Evolutionary conservation across 352 stramenopile species (phyloP).

Genomic region (Blastocystis sp.): DNA sequence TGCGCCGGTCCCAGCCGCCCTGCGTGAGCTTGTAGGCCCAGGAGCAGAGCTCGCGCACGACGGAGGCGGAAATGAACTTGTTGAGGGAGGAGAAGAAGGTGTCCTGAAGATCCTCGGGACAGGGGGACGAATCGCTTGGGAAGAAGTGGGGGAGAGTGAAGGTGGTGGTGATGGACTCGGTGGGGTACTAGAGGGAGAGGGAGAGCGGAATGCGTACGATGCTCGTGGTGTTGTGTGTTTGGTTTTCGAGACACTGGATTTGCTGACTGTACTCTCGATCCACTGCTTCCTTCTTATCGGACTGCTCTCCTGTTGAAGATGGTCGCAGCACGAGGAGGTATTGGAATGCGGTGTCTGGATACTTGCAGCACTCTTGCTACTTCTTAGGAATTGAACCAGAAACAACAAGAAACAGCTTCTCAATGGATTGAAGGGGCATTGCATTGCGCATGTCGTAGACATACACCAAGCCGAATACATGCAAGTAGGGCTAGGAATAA

Average conservation of each 20-base stretch:
- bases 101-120: neutral
- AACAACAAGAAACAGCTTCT: constrained; percentile 52
- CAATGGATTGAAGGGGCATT: neutral
- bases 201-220: neutral
- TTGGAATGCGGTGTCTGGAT: constrained; percentile 5
- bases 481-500: constrained; percentile 23
- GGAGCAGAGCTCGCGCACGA: neutral
- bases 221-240: constrained; percentile 5
- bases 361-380: constrained; percentile 58
- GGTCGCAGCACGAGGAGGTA: neutral
- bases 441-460: constrained; percentile 37
- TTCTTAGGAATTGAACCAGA: neutral
- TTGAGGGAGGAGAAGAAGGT: constrained; percentile 36
- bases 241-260: constrained; percentile 23
- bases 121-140: too few relatives aligned
- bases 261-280: constrained; percentile 36
- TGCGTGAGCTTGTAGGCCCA: neutral
- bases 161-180: neutral
- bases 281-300: neutral
- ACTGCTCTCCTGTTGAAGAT: neutral
- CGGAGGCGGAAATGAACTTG: constrained; percentile 1
- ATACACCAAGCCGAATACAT: constrained; percentile 11
- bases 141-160: neutral
- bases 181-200: neutral
- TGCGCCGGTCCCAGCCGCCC: neutral